Base-by-base conservation (phyloP, 768 basidiomycete species). In the Termitomyces sp. region DNA sequence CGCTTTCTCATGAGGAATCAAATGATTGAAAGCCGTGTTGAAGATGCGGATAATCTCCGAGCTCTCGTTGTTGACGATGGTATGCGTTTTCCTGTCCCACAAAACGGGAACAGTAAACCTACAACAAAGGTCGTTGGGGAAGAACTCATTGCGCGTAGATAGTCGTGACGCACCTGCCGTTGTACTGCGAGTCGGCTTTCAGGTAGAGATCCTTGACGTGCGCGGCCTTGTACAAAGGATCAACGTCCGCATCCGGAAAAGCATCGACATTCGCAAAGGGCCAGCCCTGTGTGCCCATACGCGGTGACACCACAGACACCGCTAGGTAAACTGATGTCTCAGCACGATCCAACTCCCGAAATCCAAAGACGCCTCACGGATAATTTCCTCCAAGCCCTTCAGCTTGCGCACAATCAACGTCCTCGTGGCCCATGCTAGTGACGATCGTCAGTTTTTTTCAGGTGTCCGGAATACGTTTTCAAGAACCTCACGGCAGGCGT, bases 41-140 rank as follows among this genome's bases (percentile, higher is more conserved):
- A 98, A 82, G 8, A 96, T 90, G 56, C 96, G 87, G 66, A 98
- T 93, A 68, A 98, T 94, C 73, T 98, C 96, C 2, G 90, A 86
- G 62, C 86, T 88, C 69, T 99, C 96, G 69, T 98, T 98, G 77
- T 94, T 98, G 57, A 99, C 97, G 63, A 98, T 89, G 41, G 88
- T 89, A 46, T 87, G 74, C 44, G 69, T 75, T 70, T 95, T 91
- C 76, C 86, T 95, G 74, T 98, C 97, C 92, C 93, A 99, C 5
- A 99, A 77, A 34, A 93, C 73, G 5, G 94, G 94, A 9, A 94
- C 91, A 2, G 93, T 94, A 77, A 92, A 93, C 39, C 89, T 84
- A 42, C 16, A 18, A 7, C 20, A 1, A 22, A 2, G 42, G 8
- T 37, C 8, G 29, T 31, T 13, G 5, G n/a, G n/a, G 4, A 20